Percentiles rank a stretch among this genome's conserved stretches.
These are phyloP conservation scores for Juglanconis juglandina DNA, from an alignment of 2,329 filamentous ascomycete genomes.

Conservation along the genomic window DNA sequence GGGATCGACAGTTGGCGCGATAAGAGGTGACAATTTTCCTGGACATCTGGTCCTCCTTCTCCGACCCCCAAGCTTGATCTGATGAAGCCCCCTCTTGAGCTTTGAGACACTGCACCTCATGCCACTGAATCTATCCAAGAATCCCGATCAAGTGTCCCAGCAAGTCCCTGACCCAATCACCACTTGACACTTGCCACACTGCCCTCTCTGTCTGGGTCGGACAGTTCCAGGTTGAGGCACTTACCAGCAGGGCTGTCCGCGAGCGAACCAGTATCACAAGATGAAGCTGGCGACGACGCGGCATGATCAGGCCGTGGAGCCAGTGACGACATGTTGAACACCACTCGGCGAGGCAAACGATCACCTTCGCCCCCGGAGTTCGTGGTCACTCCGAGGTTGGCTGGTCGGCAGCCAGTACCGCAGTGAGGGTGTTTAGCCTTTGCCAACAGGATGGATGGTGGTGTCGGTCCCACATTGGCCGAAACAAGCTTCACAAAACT, in stretches of 20 bases:
- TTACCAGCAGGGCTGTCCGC: background rate
- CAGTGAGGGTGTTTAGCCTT: background rate
- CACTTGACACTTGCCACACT: background rate
- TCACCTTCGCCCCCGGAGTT: background rate
- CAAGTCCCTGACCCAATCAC: background rate
- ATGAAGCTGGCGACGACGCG: background rate
- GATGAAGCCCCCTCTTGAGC: background rate
- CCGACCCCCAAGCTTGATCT: background rate
- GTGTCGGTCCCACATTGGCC: background rate
- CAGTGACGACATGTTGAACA: constrained; percentile 2
- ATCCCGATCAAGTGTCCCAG: background rate
- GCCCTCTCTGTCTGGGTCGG: background rate
- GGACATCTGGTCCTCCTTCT: background rate
- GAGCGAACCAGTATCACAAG: constrained; percentile 4
- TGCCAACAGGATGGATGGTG: background rate
- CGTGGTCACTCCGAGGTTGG: background rate
- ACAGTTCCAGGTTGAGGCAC: background rate
- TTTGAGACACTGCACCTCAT: background rate
- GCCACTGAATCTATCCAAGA: background rate
- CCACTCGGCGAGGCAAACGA: background rate
- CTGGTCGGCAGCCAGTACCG: background rate
- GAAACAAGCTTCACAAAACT: constrained; percentile 9
- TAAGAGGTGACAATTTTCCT: constrained; percentile 2
- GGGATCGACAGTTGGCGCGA: background rate
- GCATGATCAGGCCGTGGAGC: constrained; percentile 3